phyloP scores from a whole-genome alignment of 2,329 filamentous ascomycete species.

The Exophiala xenobiotica region DNA sequence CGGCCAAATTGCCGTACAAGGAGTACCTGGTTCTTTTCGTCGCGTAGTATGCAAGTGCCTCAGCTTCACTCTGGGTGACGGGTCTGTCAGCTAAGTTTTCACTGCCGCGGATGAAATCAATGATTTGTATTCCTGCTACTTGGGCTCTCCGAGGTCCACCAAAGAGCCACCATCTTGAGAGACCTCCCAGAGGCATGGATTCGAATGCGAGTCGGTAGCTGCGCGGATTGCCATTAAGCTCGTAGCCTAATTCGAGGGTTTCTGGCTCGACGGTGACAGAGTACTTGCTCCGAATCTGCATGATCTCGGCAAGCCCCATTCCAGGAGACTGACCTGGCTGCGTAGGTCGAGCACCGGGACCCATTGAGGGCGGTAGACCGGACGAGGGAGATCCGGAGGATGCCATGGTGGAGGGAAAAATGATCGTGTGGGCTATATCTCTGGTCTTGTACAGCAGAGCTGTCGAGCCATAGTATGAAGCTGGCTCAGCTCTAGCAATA shows the following conservation, averaged over 20 bases:
- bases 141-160: conserved; percentile 19
- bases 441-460: neutral
- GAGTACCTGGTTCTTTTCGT: conserved; percentile 21
- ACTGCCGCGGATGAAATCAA: conserved; percentile 24
- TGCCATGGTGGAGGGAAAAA: conserved; percentile 13
- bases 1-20: conserved; percentile 10
- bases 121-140: conserved; percentile 18
- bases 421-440: neutral
- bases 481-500: neutral
- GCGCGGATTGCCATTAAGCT: conserved; percentile 22
- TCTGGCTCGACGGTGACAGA: conserved; percentile 18
- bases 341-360: conserved; percentile 27
- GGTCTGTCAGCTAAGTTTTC: conserved; percentile 23
- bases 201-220: conserved; percentile 26
- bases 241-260: conserved; percentile 24
- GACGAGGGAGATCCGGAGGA: conserved; percentile 20
- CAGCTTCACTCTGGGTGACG: conserved; percentile 27
- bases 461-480: neutral
- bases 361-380: conserved; percentile 27
- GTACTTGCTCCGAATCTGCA: conserved; percentile 24
- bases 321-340: conserved; percentile 16
- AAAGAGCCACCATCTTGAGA: conserved; percentile 23
- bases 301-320: conserved; percentile 16
- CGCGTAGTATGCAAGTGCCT: conserved; percentile 25
- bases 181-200: conserved; percentile 23